Conservation (phyloP, 345 rosid genomes). For the Isatis tinctoria region DNA sequence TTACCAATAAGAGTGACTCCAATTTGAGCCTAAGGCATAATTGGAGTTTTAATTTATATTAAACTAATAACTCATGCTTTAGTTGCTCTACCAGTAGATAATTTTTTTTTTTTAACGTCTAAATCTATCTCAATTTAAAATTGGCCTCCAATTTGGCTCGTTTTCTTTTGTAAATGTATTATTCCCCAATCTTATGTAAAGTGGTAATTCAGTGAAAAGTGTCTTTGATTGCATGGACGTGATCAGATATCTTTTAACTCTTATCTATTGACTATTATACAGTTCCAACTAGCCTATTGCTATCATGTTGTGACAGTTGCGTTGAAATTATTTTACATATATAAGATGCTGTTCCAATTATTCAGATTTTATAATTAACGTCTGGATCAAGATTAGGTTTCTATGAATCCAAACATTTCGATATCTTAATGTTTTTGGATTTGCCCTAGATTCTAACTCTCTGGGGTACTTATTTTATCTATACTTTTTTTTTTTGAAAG, state of each 20-base stretch:
- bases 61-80: not conserved
- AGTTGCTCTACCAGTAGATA: not conserved
- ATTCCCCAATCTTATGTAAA: conserved; percentile 5
- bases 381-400: not conserved
- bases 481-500: no score
- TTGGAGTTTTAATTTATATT: not conserved
- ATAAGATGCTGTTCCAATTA: not conserved
- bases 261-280: not conserved
- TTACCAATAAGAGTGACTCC: conserved; percentile 59
- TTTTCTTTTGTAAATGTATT: conserved; percentile 15
- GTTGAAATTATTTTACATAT: not conserved
- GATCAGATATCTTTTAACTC: not conserved
- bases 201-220: not conserved
- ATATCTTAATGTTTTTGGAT: not conserved
- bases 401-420: not conserved
- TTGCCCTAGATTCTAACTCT: not conserved
- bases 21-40: conserved; percentile 24
- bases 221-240: not conserved
- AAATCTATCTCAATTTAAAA: not conserved
- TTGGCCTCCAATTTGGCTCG: conserved; percentile 25
- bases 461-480: not conserved
- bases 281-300: conserved; percentile 1
- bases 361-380: not conserved
- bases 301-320: not conserved
- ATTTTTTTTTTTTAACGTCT: not conserved